These are phyloP conservation scores for Microthlaspi erraticum DNA, from an alignment of 345 rosid species.

Conservation along the genomic window DNA sequence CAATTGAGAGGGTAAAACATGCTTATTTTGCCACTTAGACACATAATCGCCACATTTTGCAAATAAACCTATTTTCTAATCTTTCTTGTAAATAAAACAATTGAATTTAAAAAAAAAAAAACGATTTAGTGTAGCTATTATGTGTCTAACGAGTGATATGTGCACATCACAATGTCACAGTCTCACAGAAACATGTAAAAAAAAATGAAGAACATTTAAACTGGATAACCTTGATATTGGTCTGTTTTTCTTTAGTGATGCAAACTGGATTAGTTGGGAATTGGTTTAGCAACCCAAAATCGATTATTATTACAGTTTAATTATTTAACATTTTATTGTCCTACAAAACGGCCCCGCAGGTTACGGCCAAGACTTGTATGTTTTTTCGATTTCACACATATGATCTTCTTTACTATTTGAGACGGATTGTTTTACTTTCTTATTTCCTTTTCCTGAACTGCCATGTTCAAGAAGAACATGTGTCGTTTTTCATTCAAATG, in stretches of 20 bases:
- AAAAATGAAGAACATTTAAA: not conserved
- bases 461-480: conserved; percentile 5
- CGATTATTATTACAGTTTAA: not conserved
- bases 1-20: not conserved
- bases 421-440: not conserved
- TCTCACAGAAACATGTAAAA: not conserved
- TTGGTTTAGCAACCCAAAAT: conserved; percentile 12
- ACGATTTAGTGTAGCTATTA: conserved; percentile 1
- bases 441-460: not conserved
- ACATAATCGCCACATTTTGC: too few species aligned
- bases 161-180: not conserved
- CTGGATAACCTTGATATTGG: conserved; percentile 11
- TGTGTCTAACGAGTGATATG: not conserved
- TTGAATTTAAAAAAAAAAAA: not conserved
- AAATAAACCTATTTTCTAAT: not conserved
- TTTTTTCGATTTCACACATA: not conserved
- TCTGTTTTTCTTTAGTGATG: conserved; percentile 16
- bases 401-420: not conserved
- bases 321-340: not conserved
- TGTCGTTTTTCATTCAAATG: not conserved
- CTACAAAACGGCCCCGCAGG: conserved; percentile 18
- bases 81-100: not conserved
- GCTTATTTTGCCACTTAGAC: too few species aligned
- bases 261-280: conserved; percentile 24
- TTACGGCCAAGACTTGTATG: conserved; percentile 35